A percentile compares a stretch with the other conserved stretches of the same genome.
Evolutionary conservation across 805 yeast species (phyloP).

Genomic region (Kazachstania bromeliacearum): DNA sequence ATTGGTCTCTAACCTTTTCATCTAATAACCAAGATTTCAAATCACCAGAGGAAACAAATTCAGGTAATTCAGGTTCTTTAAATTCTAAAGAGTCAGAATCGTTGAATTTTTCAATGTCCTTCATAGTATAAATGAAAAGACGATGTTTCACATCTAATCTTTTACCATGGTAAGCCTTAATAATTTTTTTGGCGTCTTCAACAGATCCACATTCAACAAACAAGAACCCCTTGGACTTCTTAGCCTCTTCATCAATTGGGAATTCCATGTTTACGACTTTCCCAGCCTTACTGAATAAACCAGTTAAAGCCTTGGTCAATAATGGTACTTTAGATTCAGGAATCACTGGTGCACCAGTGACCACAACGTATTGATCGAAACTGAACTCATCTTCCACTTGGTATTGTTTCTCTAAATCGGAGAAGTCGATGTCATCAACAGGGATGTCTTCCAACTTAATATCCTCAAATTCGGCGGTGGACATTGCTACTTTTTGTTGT

Average conservation of each 20-base stretch:
- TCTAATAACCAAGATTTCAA: slow-evolving; percentile 89
- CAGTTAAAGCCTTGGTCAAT: slow-evolving; percentile 74
- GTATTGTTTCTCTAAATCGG: slow-evolving; percentile 76
- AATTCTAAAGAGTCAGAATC: slow-evolving; percentile 52
- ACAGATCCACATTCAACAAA: slow-evolving; percentile 72
- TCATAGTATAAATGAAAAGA: slow-evolving; percentile 69
- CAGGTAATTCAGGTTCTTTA: slow-evolving; percentile 62
- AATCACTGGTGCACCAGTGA: slow-evolving; percentile 93
- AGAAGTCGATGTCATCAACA: slow-evolving; percentile 65
- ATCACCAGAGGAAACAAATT: slow-evolving; percentile 68
- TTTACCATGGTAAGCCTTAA: slow-evolving; percentile 74
- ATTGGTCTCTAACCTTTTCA: slow-evolving; percentile 82
- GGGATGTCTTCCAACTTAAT: slow-evolving; percentile 38
- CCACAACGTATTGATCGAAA: slow-evolving; percentile 70
- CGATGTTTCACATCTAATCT: slow-evolving; percentile 91
- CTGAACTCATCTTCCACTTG: slow-evolving; percentile 50
- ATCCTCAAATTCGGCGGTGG: slow-evolving; percentile 21
- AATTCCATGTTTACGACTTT: slow-evolving; percentile 67
- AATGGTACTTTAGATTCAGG: slow-evolving; percentile 82
- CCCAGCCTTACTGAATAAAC: slow-evolving; percentile 71
- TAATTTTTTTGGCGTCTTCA: slow-evolving; percentile 65
- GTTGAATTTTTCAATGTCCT: slow-evolving; percentile 75
- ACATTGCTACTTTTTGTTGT: slow-evolving; percentile 11
- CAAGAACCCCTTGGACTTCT: slow-evolving; percentile 75
- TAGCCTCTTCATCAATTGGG: slow-evolving; percentile 62